These are phyloP conservation scores for Globisporangium orthogonon DNA, from an alignment of 352 stramenopile genomes.

Conservation along the genomic window DNA sequence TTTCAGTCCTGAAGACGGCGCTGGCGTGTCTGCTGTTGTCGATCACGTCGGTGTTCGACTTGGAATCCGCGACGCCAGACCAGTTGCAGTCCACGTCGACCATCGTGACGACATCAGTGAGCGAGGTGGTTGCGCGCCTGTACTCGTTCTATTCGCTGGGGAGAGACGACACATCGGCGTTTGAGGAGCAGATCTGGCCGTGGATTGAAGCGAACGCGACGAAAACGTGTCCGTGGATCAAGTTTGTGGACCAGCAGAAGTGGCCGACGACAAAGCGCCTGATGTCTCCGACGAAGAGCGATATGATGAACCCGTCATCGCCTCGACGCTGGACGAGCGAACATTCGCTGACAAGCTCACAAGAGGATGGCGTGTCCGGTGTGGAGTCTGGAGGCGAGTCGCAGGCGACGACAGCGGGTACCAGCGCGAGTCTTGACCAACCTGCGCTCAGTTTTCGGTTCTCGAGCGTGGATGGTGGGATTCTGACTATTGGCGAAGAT, in stretches of 20 bases:
- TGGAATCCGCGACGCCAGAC: slow-evolving; percentile 38
- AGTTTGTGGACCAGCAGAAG: slow-evolving; percentile 59
- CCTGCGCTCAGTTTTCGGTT: slow-evolving; percentile 57
- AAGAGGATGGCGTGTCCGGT: slow-evolving; percentile 10
- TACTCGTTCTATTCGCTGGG: slow-evolving; percentile 36
- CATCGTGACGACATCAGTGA: slow-evolving; percentile 51
- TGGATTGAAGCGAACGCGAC: slow-evolving; percentile 57
- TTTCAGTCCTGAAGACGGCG: slow-evolving; percentile 29
- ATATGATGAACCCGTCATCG: slow-evolving; percentile 9
- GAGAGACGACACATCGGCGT: slow-evolving; percentile 25
- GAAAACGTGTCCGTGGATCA: slow-evolving; percentile 60
- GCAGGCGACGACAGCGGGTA: slow-evolving; percentile 12
- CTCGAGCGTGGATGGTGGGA: slow-evolving; percentile 53
- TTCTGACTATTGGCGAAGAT: slow-evolving; percentile 46
- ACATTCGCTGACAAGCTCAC: slow-evolving; percentile 8
- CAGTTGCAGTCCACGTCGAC: slow-evolving; percentile 45
- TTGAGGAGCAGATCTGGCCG: slow-evolving; percentile 40
- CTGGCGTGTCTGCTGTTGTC: slow-evolving; percentile 48
- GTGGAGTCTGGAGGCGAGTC: slow-evolving; percentile 12
- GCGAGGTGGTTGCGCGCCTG: slow-evolving; percentile 41
- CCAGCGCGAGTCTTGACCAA: slow-evolving; percentile 10
- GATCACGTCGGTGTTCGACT: slow-evolving; percentile 57
- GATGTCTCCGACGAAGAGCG: slow-evolving; percentile 18
- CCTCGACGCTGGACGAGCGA: slow-evolving; percentile 9
- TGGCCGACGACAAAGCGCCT: slow-evolving; percentile 56